Evolutionary conservation across 768 basidiomycete species (phyloP).

Genomic region (Mycena olivaceomarginata): DNA sequence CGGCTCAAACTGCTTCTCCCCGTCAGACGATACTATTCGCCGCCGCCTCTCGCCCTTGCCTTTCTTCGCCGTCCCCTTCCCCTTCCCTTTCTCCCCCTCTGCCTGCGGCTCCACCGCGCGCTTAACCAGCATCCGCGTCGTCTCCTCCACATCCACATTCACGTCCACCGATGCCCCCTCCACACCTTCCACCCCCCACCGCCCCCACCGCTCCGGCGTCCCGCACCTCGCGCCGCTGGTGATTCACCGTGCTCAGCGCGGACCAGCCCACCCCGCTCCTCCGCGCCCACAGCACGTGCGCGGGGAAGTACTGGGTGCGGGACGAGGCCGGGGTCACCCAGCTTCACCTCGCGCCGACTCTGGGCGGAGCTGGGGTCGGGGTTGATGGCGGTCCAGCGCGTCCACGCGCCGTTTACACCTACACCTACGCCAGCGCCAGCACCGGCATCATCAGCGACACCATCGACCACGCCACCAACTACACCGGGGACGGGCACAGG

Average conservation of each 20-base stretch:
- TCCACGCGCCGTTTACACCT: conserved; percentile 8
- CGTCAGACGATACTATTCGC: too few species aligned
- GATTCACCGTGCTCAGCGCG: neutral
- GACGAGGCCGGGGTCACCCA: conserved; percentile 3
- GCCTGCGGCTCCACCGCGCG: neutral
- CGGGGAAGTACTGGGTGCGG: conserved; percentile 30
- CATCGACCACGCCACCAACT: neutral
- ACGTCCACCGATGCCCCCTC: neutral
- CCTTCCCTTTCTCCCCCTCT: neutral
- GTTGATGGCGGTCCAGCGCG: conserved; percentile 23
- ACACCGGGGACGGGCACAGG: neutral
- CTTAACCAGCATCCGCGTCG: conserved; percentile 6
- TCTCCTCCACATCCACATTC: neutral
- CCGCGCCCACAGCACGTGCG: conserved; percentile 7
- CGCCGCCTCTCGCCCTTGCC: too few species aligned
- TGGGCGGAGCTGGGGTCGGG: neutral
- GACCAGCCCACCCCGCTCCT: conserved; percentile 8
- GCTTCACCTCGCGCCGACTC: neutral
- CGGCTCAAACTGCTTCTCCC: neutral
- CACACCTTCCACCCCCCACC: too few species aligned
- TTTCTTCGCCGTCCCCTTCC: neutral
- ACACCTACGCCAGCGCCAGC: too few species aligned
- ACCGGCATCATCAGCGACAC: neutral
- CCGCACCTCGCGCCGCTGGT: neutral
- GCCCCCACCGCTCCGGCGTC: too few species aligned